phyloP scores from a whole-genome alignment of 2,329 filamentous ascomycete genomes.

The Stachybotrys elegans region DNA sequence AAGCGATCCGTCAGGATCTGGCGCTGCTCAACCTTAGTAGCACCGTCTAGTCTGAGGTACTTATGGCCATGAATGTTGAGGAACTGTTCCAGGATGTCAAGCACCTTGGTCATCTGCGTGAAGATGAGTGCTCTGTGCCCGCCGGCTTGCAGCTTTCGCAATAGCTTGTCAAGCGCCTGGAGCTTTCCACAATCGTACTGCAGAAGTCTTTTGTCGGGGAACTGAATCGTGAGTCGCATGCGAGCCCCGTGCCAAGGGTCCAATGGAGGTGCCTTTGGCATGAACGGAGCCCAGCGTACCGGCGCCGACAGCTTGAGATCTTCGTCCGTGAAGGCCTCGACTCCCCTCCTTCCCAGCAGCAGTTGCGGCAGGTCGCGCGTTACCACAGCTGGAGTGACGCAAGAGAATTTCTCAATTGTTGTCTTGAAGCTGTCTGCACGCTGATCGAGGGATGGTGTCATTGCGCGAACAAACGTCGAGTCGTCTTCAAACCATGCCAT shows the following conservation, averaged over 20 bases:
- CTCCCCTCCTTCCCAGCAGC: slow-evolving; percentile 56
- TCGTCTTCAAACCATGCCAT: slow-evolving; percentile 73
- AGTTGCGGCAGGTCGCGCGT: slow-evolving; percentile 70
- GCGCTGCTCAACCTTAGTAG: slow-evolving; percentile 91
- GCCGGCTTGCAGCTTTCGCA: slow-evolving; percentile 81
- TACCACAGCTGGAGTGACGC: slow-evolving; percentile 83
- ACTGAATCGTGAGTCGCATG: slow-evolving; percentile 90
- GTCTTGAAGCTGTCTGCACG: slow-evolving; percentile 69
- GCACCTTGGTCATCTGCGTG: slow-evolving; percentile 98
- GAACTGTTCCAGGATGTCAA: slow-evolving; percentile 96
- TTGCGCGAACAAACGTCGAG: slow-evolving; percentile 55
- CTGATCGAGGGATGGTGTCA: slow-evolving; percentile 71
- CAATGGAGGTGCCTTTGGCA: slow-evolving; percentile 48
- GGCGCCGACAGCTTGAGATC: slow-evolving; percentile 54
- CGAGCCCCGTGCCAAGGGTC: slow-evolving; percentile 94
- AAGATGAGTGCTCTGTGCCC: slow-evolving; percentile 96
- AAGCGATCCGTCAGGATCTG: slow-evolving; percentile 95
- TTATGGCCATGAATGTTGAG: slow-evolving; percentile 97
- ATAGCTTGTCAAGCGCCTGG: slow-evolving; percentile 78
- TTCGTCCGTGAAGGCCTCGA: slow-evolving; percentile 51
- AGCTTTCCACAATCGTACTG: slow-evolving; percentile 98
- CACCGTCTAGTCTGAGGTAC: slow-evolving; percentile 93
- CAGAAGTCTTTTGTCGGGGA: slow-evolving; percentile 91
- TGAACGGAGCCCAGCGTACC: slow-evolving; percentile 50
- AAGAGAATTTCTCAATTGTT: slow-evolving; percentile 81